Conservation (phyloP, 2,329 filamentous ascomycete genomes). For the Microdochium trichocladiopsis region DNA sequence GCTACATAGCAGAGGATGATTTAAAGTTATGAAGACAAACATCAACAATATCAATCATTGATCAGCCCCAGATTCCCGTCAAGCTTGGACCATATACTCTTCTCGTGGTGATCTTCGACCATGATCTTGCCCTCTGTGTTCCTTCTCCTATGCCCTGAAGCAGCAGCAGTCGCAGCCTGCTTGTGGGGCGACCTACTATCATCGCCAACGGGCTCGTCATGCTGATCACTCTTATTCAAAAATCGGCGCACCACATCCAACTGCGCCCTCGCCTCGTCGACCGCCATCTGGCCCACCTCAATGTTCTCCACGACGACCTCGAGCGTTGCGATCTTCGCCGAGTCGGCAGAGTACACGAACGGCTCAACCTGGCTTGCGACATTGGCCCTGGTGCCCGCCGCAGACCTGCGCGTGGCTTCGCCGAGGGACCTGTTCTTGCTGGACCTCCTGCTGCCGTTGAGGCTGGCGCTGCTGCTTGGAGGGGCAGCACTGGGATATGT, state of each 20-base stretch:
- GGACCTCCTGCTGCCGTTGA: background rate
- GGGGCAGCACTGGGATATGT: constrained; percentile 36
- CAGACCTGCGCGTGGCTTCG: constrained; percentile 30
- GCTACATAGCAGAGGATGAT: background rate
- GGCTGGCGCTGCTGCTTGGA: constrained; percentile 21
- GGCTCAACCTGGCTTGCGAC: constrained; percentile 38
- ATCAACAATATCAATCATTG: constrained; percentile 12
- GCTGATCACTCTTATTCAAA: constrained; percentile 22
- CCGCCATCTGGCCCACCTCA: constrained; percentile 48
- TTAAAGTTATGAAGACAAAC: background rate
- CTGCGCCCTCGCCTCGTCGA: constrained; percentile 43
- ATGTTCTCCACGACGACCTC: constrained; percentile 53
- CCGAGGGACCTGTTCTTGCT: constrained; percentile 23
- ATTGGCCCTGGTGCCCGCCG: constrained; percentile 25
- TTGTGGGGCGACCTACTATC: constrained; percentile 24
- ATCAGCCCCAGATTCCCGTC: constrained; percentile 49
- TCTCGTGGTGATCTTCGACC: constrained; percentile 5
- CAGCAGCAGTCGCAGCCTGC: constrained; percentile 14
- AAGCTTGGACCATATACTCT: constrained; percentile 39
- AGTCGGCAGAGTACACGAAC: constrained; percentile 54
- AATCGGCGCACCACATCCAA: constrained; percentile 43
- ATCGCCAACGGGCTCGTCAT: constrained; percentile 16
- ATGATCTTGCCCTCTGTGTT: constrained; percentile 11
- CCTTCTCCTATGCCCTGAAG: constrained; percentile 10
- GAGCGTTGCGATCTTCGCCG: constrained; percentile 51